Evolutionary conservation across 495 filamentous ascomycete genomes (phyloP).

Genomic region (Xylaria intraflava): DNA sequence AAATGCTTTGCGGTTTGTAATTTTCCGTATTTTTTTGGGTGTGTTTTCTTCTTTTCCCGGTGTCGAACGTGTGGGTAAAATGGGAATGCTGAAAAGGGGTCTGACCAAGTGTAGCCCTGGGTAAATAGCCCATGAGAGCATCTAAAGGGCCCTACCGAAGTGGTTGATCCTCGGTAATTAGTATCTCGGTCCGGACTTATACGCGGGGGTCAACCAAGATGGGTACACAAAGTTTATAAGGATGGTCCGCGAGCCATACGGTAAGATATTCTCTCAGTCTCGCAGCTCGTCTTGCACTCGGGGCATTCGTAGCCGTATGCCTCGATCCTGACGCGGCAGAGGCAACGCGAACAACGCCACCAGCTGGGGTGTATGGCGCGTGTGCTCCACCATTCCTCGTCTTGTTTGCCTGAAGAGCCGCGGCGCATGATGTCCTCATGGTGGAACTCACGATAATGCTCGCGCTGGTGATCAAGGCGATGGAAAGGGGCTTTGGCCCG

Average conservation of each 20-base stretch:
- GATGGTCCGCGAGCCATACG: neutral
- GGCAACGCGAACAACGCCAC: conserved; percentile 45
- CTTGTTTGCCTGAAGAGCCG: conserved; percentile 15
- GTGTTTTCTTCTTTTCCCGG: neutral
- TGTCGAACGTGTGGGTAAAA: neutral
- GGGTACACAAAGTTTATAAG: neutral
- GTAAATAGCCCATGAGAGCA: neutral
- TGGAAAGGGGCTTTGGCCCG: conserved; percentile 33
- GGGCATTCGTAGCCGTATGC: conserved; percentile 34
- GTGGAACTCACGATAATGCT: conserved; percentile 46
- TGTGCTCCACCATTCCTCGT: conserved; percentile 17
- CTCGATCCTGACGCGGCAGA: conserved; percentile 29
- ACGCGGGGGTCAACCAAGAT: neutral
- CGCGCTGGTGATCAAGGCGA: conserved; percentile 41
- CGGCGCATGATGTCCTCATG: conserved; percentile 41
- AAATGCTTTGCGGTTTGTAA: neutral
- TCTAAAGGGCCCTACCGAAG: neutral
- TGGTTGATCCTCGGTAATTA: neutral
- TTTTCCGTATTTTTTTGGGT: neutral
- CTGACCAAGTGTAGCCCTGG: neutral
- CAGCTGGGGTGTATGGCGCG: conserved; percentile 31
- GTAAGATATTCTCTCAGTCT: conserved; percentile 18
- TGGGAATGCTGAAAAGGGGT: neutral
- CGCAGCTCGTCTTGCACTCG: conserved; percentile 35
- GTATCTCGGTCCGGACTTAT: neutral